Conservation (phyloP, 768 basidiomycete species). For the Coprinopsis cinerea region DNA sequence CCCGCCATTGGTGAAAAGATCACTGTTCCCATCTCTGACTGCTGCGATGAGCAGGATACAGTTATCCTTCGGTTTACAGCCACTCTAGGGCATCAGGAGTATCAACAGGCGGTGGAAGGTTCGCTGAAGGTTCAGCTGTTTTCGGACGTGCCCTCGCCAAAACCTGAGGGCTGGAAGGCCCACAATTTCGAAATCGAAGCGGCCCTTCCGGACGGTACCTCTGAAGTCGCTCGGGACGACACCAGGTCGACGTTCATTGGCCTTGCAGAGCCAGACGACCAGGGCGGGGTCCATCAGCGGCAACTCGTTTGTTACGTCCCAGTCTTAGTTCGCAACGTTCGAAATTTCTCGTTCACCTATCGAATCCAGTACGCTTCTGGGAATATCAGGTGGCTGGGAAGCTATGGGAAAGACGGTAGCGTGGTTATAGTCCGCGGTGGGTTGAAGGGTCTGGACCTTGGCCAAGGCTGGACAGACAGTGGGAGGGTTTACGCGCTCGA, state of each 20-base stretch:
- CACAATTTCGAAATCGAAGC: slow-evolving; percentile 23
- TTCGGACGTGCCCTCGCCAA: slow-evolving; percentile 30
- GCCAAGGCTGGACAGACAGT: background rate
- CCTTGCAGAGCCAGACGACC: background rate
- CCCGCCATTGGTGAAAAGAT: slow-evolving; percentile 32
- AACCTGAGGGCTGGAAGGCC: slow-evolving; percentile 25
- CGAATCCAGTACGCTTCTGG: slow-evolving; percentile 40
- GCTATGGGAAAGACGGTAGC: slow-evolving; percentile 36
- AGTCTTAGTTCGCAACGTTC: background rate
- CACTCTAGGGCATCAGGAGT: slow-evolving; percentile 23
- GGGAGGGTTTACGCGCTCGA: background rate
- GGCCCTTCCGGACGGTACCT: background rate
- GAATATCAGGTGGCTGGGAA: slow-evolving; percentile 40
- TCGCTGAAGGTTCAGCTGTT: slow-evolving; percentile 37
- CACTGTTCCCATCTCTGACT: slow-evolving; percentile 19
- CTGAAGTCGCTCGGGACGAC: no score
- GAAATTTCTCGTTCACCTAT: slow-evolving; percentile 40
- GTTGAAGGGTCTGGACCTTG: slow-evolving; percentile 5
- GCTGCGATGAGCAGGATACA: slow-evolving; percentile 15
- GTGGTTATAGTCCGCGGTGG: slow-evolving; percentile 25
- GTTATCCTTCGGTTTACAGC: slow-evolving; percentile 32
- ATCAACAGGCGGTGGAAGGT: slow-evolving; percentile 23
- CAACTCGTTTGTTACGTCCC: background rate
- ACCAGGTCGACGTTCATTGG: no score
- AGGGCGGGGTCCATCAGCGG: background rate